Evolutionary conservation across 83 land plant genomes (phyloP).

Genomic region (Picea abies): DNA sequence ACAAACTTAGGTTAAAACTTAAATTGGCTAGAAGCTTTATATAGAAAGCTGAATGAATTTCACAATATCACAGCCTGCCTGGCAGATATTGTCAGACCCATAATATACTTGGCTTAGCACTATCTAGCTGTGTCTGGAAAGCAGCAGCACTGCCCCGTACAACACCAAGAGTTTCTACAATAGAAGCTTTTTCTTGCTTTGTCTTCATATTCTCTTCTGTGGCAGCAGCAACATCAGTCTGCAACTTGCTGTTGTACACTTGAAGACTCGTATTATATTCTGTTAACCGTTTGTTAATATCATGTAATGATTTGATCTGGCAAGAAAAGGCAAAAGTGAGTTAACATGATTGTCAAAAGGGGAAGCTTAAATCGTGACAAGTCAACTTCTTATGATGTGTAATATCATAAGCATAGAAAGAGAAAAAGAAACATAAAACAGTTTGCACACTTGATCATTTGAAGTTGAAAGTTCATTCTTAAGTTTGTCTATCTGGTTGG

Average conservation of each 20-base stretch:
- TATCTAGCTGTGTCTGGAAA: constrained; percentile 45
- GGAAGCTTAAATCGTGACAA: neutral
- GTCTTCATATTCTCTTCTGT: constrained; percentile 42
- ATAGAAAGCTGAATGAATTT: no score
- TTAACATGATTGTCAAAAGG: neutral
- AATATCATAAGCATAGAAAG: neutral
- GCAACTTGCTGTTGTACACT: constrained; percentile 54
- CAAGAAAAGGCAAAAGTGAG: neutral
- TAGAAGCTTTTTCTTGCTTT: constrained; percentile 58
- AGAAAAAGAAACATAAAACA: neutral
- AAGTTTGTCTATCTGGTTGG: constrained; percentile 25
- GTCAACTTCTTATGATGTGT: neutral
- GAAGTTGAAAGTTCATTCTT: constrained; percentile 17
- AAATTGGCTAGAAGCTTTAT: no score
- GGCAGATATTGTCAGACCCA: neutral
- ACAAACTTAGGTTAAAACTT: no score
- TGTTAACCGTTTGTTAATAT: constrained; percentile 48
- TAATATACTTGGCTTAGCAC: constrained; percentile 27
- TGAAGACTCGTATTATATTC: constrained; percentile 61
- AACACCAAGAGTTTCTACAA: constrained; percentile 52
- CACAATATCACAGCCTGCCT: neutral
- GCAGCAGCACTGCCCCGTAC: constrained; percentile 38
- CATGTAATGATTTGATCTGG: constrained; percentile 49
- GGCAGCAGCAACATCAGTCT: constrained; percentile 39
- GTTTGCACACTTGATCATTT: constrained; percentile 23